A percentile compares a stretch with the other conserved stretches of the same genome.
Evolutionary conservation across 768 basidiomycete genomes (phyloP).

Genomic region (Tephrocybe sp.): DNA sequence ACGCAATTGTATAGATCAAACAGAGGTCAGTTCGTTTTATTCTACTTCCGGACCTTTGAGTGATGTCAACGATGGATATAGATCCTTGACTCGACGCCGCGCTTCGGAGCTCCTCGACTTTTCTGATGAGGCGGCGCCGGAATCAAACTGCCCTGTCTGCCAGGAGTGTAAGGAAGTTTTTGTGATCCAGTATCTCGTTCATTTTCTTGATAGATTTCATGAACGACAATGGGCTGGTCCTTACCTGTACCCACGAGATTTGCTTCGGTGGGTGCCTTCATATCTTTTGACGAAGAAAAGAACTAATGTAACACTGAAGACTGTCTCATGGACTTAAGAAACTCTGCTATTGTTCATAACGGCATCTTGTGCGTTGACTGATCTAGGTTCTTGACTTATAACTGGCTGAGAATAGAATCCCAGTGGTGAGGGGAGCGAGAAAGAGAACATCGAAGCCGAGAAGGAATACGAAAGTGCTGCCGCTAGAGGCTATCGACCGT

Average conservation of each 20-base stretch:
- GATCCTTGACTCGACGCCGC: constrained; percentile 49
- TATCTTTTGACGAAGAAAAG: neutral
- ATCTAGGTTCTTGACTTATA: too few relatives aligned
- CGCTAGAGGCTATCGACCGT: constrained; percentile 59
- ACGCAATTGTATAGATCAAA: constrained; percentile 29
- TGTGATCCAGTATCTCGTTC: too few relatives aligned
- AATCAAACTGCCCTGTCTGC: constrained; percentile 63
- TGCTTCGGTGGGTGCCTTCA: constrained; percentile 48
- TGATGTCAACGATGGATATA: constrained; percentile 13
- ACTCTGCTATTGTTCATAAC: constrained; percentile 51
- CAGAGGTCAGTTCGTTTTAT: constrained; percentile 26
- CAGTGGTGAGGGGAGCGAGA: constrained; percentile 57
- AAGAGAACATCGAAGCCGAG: constrained; percentile 54
- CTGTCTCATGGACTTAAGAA: constrained; percentile 54
- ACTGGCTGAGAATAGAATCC: too few relatives aligned
- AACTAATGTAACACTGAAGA: constrained; percentile 31
- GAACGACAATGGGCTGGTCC: constrained; percentile 54
- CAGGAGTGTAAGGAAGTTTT: constrained; percentile 60
- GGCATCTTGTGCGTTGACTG: constrained; percentile 63
- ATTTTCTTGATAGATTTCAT: constrained; percentile 37
- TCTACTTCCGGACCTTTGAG: neutral
- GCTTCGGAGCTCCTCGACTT: constrained; percentile 43
- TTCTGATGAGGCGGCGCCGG: constrained; percentile 43
- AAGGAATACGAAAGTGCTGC: constrained; percentile 56
- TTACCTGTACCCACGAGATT: constrained; percentile 66